Base-by-base conservation (phyloP, 1,139 yeast genomes). In the Spencermartinsiella ligniputridi region DNA sequence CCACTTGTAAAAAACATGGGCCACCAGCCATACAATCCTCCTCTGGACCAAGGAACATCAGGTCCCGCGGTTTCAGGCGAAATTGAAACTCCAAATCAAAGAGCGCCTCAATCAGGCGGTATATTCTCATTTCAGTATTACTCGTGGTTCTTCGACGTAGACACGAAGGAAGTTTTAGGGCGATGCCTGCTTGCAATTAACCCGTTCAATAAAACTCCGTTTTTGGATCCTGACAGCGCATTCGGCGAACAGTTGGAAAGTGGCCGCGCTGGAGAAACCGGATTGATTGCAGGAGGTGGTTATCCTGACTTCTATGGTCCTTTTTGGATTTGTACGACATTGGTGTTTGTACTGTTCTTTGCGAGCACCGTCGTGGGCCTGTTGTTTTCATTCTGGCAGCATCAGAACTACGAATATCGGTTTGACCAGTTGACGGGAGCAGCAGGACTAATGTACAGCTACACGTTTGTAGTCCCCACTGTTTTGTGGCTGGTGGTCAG, bases 241-340 rank as follows among this genome's bases (percentile, higher is more conserved):
- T 40, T 59, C 27, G 67, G 64, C 12, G 52, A 50, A 24, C 41
- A 43, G 8, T 47, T 52, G 13, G 54, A 49, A 8, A 50, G 43
- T 15, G 41, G 35, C n/a, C 47, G 69, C 36, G 66, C 66, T 18
- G 62, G 66, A 3, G 55, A 57, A 19, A 57, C 62, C 40, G 67
- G 63, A 19, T 56, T 54, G 22, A 42, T 55, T 17, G 56, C 53
- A 16, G 55, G 52, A 4, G 55, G 54, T 15, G 62, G 61, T 24
- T 54, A 51, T 21, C 72, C 75, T 1, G 96, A 87, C 58, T 66
- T 87, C 42, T 87, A 86, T 58, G 95, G 95, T 1, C 84, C 89
- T 21, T 70, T 86, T 37, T 87, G 96, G 96, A 79, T 87, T 38
- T 83, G 89, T 11, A 87, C 88, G 0, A 83, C 95, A 0, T 76